phyloP scores from a whole-genome alignment of 495 filamentous ascomycete genomes.

The Corynascus novoguineensis region DNA sequence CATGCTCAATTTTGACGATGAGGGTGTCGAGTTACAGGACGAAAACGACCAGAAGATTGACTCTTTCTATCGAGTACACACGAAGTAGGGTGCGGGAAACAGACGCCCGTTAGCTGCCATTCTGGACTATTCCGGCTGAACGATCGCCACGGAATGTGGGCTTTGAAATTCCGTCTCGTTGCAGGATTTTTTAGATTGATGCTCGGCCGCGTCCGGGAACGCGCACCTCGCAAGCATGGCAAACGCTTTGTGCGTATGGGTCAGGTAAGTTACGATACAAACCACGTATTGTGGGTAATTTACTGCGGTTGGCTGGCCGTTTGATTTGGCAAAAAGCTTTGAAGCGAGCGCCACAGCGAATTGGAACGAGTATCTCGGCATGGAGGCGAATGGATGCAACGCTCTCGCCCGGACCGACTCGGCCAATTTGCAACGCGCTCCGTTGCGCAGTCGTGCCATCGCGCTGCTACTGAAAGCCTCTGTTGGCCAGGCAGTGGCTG shows the following conservation, averaged over 20 bases:
- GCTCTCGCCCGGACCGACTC: conserved; percentile 32
- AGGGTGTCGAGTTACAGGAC: too few species aligned
- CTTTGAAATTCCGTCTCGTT: too few species aligned
- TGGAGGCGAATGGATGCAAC: conserved; percentile 19
- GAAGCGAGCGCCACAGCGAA: conserved; percentile 10
- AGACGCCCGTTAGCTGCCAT: too few species aligned
- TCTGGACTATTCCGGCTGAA: too few species aligned
- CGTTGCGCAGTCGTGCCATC: conserved; percentile 7
- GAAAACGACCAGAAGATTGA: too few species aligned
- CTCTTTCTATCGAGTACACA: too few species aligned
- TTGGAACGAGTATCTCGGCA: conserved; percentile 18
- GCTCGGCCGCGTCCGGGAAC: too few species aligned
- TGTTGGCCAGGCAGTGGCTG: neutral
- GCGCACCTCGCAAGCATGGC: neutral
- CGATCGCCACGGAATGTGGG: too few species aligned
- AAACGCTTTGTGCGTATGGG: neutral
- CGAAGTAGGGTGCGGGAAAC: too few species aligned
- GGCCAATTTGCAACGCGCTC: conserved; percentile 27
- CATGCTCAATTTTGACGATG: too few species aligned
- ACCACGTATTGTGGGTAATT: too few species aligned
- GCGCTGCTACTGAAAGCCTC: neutral
- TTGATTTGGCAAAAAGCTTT: conserved; percentile 9
- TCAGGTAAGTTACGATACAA: neutral
- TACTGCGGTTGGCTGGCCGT: neutral
- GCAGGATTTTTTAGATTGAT: too few species aligned